Evolutionary conservation across 352 stramenopile species (phyloP).

Genomic region (Peronospora belbahrii): DNA sequence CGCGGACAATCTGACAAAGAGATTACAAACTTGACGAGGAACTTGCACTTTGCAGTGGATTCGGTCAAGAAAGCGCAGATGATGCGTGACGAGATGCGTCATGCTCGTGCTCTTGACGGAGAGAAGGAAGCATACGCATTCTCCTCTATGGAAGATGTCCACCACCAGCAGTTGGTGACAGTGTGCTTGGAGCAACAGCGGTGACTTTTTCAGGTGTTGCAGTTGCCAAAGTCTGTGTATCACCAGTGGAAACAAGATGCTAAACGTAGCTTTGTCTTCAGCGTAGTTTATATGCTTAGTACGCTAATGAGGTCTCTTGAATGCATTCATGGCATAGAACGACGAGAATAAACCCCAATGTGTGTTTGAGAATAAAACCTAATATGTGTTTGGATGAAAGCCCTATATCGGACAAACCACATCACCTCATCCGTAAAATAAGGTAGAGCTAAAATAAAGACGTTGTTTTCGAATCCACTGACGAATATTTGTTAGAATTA

Average conservation of each 20-base stretch:
- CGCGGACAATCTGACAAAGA: constrained; percentile 41
- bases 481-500: neutral
- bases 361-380: too few species aligned
- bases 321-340: too few species aligned
- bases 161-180: constrained; percentile 46
- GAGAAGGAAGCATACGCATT: constrained; percentile 36
- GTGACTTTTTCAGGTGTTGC: constrained; percentile 64
- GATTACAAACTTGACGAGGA: constrained; percentile 46
- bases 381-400: too few species aligned
- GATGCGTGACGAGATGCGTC: constrained; percentile 38
- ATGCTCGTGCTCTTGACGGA: constrained; percentile 10
- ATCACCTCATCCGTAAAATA: too few species aligned
- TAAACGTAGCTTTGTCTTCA: neutral
- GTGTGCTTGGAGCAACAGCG: constrained; percentile 62
- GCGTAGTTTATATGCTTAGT: neutral
- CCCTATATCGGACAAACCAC: too few species aligned
- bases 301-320: too few species aligned
- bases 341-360: too few species aligned
- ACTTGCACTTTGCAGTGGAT: constrained; percentile 39
- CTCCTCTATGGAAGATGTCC: constrained; percentile 66
- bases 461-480: neutral
- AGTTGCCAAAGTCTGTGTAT: constrained; percentile 62
- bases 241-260: constrained; percentile 40
- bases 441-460: neutral
- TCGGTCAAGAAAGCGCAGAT: constrained; percentile 57